phyloP scores from a whole-genome alignment of 768 basidiomycete species.

The Suillus lakei region DNA sequence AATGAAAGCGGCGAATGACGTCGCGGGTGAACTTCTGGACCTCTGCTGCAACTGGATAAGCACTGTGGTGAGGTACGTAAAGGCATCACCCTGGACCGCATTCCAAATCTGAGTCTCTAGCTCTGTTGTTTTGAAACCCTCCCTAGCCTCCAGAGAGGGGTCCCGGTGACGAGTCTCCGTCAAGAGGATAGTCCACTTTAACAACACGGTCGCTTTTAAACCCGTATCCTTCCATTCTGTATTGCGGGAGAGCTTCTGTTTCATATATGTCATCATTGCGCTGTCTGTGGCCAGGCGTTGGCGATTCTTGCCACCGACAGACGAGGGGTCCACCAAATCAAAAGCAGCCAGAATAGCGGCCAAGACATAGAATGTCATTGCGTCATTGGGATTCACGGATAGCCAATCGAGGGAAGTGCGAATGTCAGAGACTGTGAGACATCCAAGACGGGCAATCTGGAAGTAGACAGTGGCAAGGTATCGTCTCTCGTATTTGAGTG shows the following conservation, averaged over 20 bases:
- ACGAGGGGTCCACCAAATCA: slow-evolving; percentile 64
- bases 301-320: slow-evolving; percentile 49
- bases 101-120: slow-evolving; percentile 83
- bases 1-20: slow-evolving; percentile 45
- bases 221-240: slow-evolving; percentile 71
- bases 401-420: slow-evolving; percentile 75
- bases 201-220: slow-evolving; percentile 71
- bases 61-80: slow-evolving; percentile 68
- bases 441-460: slow-evolving; percentile 65
- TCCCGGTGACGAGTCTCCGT: slow-evolving; percentile 77
- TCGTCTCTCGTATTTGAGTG: slow-evolving; percentile 75
- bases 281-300: slow-evolving; percentile 51
- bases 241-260: slow-evolving; percentile 53
- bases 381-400: slow-evolving; percentile 62
- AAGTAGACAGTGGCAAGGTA: slow-evolving; percentile 67
- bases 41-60: slow-evolving; percentile 60
- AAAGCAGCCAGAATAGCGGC: slow-evolving; percentile 67
- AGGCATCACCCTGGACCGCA: slow-evolving; percentile 83
- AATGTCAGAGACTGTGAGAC: slow-evolving; percentile 62
- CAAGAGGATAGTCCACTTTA: slow-evolving; percentile 89
- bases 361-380: slow-evolving; percentile 72
- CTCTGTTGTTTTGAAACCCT: slow-evolving; percentile 75
- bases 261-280: slow-evolving; percentile 60
- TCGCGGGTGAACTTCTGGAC: slow-evolving; percentile 34
- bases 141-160: slow-evolving; percentile 61